Conservation (phyloP, 2,329 filamentous ascomycete genomes). For the Pseudonectria foliicola region DNA sequence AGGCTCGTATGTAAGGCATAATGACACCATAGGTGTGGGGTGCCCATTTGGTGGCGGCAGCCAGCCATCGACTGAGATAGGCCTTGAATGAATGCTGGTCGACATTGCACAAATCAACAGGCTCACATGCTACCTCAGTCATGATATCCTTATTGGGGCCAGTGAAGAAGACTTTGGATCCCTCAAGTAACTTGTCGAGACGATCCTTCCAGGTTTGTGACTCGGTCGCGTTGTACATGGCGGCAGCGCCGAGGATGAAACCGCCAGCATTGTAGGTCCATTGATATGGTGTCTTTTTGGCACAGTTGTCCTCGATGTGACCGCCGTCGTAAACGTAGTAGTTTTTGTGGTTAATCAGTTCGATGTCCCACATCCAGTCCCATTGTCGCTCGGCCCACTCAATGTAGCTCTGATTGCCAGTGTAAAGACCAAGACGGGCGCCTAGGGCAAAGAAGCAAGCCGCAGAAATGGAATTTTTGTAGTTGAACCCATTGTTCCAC, state of each 20-base stretch:
- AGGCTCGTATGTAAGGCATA: constrained; percentile 46
- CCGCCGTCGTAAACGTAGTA: constrained; percentile 59
- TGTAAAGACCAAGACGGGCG: constrained; percentile 67
- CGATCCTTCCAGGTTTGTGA: constrained; percentile 50
- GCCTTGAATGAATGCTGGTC: constrained; percentile 60
- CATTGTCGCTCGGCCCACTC: constrained; percentile 71
- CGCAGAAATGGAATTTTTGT: constrained; percentile 63
- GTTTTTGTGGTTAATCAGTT: constrained; percentile 48
- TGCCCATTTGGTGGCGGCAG: constrained; percentile 55
- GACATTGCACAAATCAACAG: constrained; percentile 50
- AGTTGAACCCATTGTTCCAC: constrained; percentile 75
- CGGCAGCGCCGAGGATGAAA: constrained; percentile 58
- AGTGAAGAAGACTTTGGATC: constrained; percentile 47
- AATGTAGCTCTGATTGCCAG: constrained; percentile 67
- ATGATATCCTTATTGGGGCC: constrained; percentile 48
- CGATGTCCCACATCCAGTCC: constrained; percentile 55
- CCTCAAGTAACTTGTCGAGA: constrained; percentile 49
- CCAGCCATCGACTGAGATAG: constrained; percentile 55
- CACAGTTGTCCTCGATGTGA: constrained; percentile 50
- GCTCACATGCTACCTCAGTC: constrained; percentile 60
- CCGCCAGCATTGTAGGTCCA: constrained; percentile 65
- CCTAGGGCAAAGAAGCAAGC: constrained; percentile 56
- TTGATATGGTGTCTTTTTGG: constrained; percentile 50
- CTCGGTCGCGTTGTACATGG: constrained; percentile 58
- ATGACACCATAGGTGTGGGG: constrained; percentile 49